phyloP scores from a whole-genome alignment of 176 grass and related monocot species.

The Melocanna baccifera region DNA sequence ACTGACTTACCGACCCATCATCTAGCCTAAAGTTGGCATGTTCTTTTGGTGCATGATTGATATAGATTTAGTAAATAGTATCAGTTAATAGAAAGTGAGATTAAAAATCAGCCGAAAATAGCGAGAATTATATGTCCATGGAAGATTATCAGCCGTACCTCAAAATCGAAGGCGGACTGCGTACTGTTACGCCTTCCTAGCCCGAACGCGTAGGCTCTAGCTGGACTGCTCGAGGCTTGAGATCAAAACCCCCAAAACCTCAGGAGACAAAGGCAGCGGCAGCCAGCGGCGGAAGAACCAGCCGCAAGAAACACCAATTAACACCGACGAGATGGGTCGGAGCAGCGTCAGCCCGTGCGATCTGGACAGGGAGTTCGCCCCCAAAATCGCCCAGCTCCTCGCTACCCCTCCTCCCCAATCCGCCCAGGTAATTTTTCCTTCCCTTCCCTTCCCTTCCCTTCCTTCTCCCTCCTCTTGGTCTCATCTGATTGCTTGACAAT shows the following conservation, averaged over 20 bases:
- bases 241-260: slow-evolving; percentile 18
- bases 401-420: slow-evolving; percentile 50
- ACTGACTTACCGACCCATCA: too few relatives aligned
- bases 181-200: not conserved
- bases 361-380: slow-evolving; percentile 61
- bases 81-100: too few relatives aligned
- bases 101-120: too few relatives aligned
- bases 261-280: not conserved
- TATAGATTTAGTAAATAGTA: too few relatives aligned
- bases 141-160: too few relatives aligned
- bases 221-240: not conserved
- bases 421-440: slow-evolving; percentile 31
- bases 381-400: slow-evolving; percentile 73
- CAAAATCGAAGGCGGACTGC: too few relatives aligned
- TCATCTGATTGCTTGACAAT: not conserved
- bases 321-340: slow-evolving; percentile 13
- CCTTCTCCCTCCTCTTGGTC: not conserved
- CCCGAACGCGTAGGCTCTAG: too few relatives aligned
- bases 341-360: slow-evolving; percentile 43
- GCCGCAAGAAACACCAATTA: not conserved
- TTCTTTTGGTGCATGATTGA: too few relatives aligned
- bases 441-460: not conserved
- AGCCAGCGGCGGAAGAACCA: slow-evolving; percentile 2
- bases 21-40: too few relatives aligned
- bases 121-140: too few relatives aligned